Conservation (phyloP, 106 monocot species). For the Platanthera guangdongensis region DNA sequence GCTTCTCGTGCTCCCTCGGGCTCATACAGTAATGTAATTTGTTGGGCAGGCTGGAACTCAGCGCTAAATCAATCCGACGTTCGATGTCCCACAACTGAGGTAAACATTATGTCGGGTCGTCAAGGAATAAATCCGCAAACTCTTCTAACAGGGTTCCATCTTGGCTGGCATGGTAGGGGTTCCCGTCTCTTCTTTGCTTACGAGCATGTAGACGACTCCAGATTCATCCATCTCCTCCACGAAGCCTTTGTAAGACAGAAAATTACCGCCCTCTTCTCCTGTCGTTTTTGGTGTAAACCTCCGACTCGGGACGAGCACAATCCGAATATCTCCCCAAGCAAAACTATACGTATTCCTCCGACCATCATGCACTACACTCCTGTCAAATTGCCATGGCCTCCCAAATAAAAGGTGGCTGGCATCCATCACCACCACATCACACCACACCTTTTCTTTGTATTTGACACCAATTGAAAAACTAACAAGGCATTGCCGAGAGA, state of each 20-base stretch:
- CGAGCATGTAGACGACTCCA: background rate
- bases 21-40: background rate
- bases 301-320: background rate
- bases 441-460: slow-evolving; percentile 6
- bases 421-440: slow-evolving; percentile 12
- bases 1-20: background rate
- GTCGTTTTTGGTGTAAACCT: background rate
- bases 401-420: slow-evolving; percentile 9
- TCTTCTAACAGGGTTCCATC: background rate
- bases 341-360: slow-evolving; percentile 7
- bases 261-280: background rate
- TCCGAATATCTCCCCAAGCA: background rate
- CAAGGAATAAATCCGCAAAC: slow-evolving; percentile 6
- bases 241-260: background rate
- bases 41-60: slow-evolving; percentile 2
- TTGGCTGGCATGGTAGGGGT: background rate
- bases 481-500: slow-evolving; percentile 4
- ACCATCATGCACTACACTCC: slow-evolving; percentile 1
- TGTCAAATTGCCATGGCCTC: slow-evolving; percentile 8
- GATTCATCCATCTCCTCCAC: background rate
- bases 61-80: background rate
- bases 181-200: background rate
- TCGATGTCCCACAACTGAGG: slow-evolving; percentile 9
- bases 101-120: background rate
- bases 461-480: slow-evolving; percentile 3